Evolutionary conservation across 1,139 yeast species (phyloP).

Genomic region (Scheffersomyces lignicola): DNA sequence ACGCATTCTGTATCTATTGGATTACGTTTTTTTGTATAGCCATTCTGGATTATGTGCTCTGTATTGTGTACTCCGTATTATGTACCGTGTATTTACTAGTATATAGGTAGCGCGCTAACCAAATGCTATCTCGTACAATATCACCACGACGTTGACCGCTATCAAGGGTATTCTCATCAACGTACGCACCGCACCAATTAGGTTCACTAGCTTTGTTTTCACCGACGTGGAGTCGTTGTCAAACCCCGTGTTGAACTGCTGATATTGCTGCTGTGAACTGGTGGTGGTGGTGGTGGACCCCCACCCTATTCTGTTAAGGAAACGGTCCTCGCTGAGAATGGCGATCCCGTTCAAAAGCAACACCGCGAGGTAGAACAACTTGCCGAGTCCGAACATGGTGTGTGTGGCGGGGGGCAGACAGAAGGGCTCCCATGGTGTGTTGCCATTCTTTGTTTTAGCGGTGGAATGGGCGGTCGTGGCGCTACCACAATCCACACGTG

Average conservation of each 20-base stretch:
- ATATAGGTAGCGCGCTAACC: constrained; percentile 23
- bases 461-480: too few relatives aligned
- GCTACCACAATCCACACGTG: too few relatives aligned
- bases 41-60: neutral
- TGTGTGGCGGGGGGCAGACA: too few relatives aligned
- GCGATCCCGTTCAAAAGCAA: constrained; percentile 47
- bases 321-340: constrained; percentile 48
- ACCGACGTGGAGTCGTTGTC: constrained; percentile 31
- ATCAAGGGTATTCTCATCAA: constrained; percentile 48
- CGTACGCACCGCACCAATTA: constrained; percentile 48
- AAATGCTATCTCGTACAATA: constrained; percentile 42
- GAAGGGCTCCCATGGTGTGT: too few relatives aligned
- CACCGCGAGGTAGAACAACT: constrained; percentile 41
- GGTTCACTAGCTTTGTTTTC: constrained; percentile 39
- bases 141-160: constrained; percentile 38
- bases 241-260: constrained; percentile 24
- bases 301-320: constrained; percentile 50
- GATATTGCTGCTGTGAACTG: constrained; percentile 23
- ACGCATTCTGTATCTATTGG: too few relatives aligned
- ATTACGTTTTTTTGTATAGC: constrained; percentile 2
- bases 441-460: too few relatives aligned
- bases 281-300: constrained; percentile 22
- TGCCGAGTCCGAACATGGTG: constrained; percentile 48
- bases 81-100: neutral
- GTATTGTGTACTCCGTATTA: constrained; percentile 4